Evolutionary conservation across 1,284 basidiomycete genomes (phyloP).

Genomic region (Ustilago curta): DNA sequence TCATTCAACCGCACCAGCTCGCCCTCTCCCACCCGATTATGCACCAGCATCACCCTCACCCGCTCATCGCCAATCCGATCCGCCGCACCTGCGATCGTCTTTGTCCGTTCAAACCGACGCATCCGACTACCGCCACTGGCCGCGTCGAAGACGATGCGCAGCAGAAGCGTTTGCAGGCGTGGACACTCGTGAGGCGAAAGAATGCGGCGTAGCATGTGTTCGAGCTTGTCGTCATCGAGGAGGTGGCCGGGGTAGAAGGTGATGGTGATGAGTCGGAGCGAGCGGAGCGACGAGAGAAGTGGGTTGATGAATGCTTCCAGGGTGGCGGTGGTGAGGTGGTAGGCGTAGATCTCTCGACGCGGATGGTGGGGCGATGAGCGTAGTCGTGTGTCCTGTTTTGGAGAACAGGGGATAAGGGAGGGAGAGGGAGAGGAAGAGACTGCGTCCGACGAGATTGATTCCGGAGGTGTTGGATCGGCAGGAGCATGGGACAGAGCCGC

Average conservation of each 20-base stretch:
- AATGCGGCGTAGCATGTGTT: conserved; percentile 50
- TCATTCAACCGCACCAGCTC: conserved; percentile 9
- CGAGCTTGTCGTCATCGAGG: conserved; percentile 53
- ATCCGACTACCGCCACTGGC: conserved; percentile 34
- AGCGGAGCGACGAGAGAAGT: conserved; percentile 31
- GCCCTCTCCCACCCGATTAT: conserved; percentile 26
- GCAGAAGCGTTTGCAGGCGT: conserved; percentile 26
- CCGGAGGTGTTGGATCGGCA: background rate
- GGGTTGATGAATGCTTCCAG: conserved; percentile 49
- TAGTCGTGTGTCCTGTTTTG: no score
- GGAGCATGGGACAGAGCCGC: conserved; percentile 21
- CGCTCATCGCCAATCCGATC: conserved; percentile 45
- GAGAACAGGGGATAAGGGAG: background rate
- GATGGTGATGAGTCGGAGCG: conserved; percentile 40
- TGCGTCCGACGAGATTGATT: background rate
- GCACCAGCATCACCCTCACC: conserved; percentile 36
- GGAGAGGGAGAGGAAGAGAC: background rate
- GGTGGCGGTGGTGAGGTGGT: conserved; percentile 46
- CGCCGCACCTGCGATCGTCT: conserved; percentile 48
- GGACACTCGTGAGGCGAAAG: conserved; percentile 30
- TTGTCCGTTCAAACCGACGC: conserved; percentile 45
- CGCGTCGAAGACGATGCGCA: conserved; percentile 42
- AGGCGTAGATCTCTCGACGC: conserved; percentile 43
- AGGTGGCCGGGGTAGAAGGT: conserved; percentile 52
- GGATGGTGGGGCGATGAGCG: conserved; percentile 3